Conservation (phyloP, 257 asterid genomes). For the Fraxinus americana region DNA sequence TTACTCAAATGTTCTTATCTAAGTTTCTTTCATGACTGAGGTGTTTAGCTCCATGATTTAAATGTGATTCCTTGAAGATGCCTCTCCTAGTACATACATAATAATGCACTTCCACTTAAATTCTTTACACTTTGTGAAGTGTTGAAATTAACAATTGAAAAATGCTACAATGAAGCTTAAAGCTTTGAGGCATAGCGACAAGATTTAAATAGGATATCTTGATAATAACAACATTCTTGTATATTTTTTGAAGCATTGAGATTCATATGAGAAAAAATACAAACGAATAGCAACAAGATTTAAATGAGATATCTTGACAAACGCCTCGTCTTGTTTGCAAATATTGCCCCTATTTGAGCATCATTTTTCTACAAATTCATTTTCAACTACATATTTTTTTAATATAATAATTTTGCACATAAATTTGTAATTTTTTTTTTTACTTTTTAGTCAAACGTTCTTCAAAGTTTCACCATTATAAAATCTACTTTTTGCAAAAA, state of each 20-base stretch:
- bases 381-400: no score
- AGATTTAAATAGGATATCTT: background rate
- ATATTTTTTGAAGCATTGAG: background rate
- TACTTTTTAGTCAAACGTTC: no score
- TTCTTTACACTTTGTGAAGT: background rate
- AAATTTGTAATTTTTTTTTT: no score
- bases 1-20: background rate
- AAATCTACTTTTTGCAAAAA: no score
- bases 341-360: no score
- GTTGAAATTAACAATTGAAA: background rate
- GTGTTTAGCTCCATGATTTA: background rate
- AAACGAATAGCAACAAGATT: background rate
- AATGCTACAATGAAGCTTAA: background rate
- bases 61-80: background rate
- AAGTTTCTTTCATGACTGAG: background rate
- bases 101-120: no score
- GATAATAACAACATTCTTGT: background rate
- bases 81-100: background rate
- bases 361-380: no score
- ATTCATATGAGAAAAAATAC: background rate
- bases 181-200: background rate
- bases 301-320: no score
- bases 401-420: no score
- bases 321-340: no score
- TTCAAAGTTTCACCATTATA: no score